Conservation (phyloP, 169 alveolate species). For the Eimeria sp. region DNA sequence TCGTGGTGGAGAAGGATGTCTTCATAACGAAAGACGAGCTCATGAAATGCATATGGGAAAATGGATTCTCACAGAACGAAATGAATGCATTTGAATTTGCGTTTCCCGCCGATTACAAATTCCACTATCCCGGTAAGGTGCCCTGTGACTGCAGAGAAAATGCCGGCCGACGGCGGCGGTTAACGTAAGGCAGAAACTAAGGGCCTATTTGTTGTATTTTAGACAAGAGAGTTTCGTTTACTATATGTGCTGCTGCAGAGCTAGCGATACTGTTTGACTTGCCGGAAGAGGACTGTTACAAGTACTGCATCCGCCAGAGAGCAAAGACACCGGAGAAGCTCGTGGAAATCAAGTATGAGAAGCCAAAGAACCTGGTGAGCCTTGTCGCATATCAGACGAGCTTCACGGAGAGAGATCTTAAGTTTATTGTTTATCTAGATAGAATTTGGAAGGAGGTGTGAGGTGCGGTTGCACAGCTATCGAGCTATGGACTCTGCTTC, state of each 20-base stretch:
- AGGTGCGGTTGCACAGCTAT: constrained; percentile 79
- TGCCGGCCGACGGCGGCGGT: not conserved
- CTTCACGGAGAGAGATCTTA: too few relatives aligned
- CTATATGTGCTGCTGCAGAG: constrained; percentile 80
- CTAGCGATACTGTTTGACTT: constrained; percentile 90
- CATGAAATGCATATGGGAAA: constrained; percentile 90
- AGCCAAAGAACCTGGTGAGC: constrained; percentile 88
- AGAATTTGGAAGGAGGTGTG: not conserved
- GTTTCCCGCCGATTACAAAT: constrained; percentile 91
- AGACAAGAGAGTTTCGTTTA: not conserved
- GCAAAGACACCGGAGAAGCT: constrained; percentile 91
- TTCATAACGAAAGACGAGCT: constrained; percentile 91
- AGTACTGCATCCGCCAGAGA: constrained; percentile 90
- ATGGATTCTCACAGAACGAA: constrained; percentile 91
- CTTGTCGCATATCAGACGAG: not conserved
- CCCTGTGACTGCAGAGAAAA: not conserved
- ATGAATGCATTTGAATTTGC: constrained; percentile 92
- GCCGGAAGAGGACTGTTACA: constrained; percentile 92
- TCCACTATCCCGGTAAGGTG: constrained; percentile 91
- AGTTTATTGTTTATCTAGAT: not conserved
- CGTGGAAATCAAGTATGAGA: constrained; percentile 89
- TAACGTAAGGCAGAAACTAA: not conserved
- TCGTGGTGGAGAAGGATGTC: constrained; percentile 93
- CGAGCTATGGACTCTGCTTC: constrained; percentile 92
- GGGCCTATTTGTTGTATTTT: not conserved